These are phyloP conservation scores for Corylus avellana DNA, from an alignment of 306 rosid species.

Conservation along the genomic window DNA sequence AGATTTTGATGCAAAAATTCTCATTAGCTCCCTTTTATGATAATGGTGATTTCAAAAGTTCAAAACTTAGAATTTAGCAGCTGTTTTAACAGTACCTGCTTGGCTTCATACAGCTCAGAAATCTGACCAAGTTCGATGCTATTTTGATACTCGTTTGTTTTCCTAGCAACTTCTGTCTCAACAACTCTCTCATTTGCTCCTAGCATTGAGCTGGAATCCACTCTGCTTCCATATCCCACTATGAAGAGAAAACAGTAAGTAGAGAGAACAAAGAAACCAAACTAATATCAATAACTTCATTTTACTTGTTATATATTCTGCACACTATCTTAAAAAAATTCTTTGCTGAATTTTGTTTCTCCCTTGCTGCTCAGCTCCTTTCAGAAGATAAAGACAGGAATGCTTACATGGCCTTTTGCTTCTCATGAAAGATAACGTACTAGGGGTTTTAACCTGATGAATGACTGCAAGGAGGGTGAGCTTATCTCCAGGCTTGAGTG, in stretches of 20 bases:
- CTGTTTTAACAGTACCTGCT: constrained; percentile 40
- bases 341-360: background rate
- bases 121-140: constrained; percentile 39
- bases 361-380: background rate
- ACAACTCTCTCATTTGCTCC: constrained; percentile 50
- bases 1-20: constrained; percentile 22
- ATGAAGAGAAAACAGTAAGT: constrained; percentile 4
- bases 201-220: constrained; percentile 44
- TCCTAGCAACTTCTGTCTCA: constrained; percentile 42
- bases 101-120: constrained; percentile 39
- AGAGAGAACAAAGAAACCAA: background rate
- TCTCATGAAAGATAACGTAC: constrained; percentile 53
- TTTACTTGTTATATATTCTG: no score
- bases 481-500: constrained; percentile 58
- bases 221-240: constrained; percentile 68
- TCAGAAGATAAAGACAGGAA: constrained; percentile 11
- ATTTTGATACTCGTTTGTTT: constrained; percentile 42
- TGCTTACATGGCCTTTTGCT: constrained; percentile 34
- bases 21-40: background rate
- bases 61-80: background rate
- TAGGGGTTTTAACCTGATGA: constrained; percentile 61
- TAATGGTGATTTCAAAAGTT: background rate
- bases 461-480: constrained; percentile 62
- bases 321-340: background rate
- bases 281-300: background rate